A percentile compares a stretch with the other conserved stretches of the same genome.
Evolutionary conservation across 2,329 filamentous ascomycete species (phyloP).

Genomic region (Calycina marina): DNA sequence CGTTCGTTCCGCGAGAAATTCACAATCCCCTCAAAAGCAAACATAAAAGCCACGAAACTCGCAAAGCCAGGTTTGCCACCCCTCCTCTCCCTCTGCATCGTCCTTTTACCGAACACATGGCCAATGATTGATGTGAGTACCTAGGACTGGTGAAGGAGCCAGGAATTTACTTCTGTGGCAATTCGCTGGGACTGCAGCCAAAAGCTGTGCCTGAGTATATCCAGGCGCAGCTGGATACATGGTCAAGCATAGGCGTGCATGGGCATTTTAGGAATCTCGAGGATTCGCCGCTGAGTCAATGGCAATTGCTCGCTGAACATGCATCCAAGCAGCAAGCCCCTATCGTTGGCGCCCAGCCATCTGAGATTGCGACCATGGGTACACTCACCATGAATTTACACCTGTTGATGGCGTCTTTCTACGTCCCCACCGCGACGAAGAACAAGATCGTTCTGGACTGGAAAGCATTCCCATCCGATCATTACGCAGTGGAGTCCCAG

Average conservation of each 20-base stretch:
- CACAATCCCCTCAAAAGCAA: slow-evolving; percentile 59
- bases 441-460: slow-evolving; percentile 60
- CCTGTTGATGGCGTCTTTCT: slow-evolving; percentile 56
- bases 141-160: slow-evolving; percentile 23
- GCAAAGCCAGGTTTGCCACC: slow-evolving; percentile 21
- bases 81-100: slow-evolving; percentile 2
- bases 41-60: slow-evolving; percentile 50
- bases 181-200: slow-evolving; percentile 78
- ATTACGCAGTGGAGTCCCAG: slow-evolving; percentile 75
- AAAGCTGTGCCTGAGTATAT: slow-evolving; percentile 50
- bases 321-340: slow-evolving; percentile 55
- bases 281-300: slow-evolving; percentile 53
- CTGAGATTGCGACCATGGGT: slow-evolving; percentile 79
- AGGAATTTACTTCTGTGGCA: slow-evolving; percentile 74
- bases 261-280: slow-evolving; percentile 64
- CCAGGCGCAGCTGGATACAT: slow-evolving; percentile 62
- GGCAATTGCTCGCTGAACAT: slow-evolving; percentile 66
- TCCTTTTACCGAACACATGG: slow-evolving; percentile 11
- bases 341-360: slow-evolving; percentile 57
- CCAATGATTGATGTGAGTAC: too few species aligned
- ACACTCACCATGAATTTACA: slow-evolving; percentile 63
- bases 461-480: slow-evolving; percentile 80
- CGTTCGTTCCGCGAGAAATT: slow-evolving; percentile 53
- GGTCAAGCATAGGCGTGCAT: slow-evolving; percentile 71
- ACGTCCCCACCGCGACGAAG: slow-evolving; percentile 41